phyloP scores from a whole-genome alignment of 306 rosid genomes.

The Vicia faba region DNA sequence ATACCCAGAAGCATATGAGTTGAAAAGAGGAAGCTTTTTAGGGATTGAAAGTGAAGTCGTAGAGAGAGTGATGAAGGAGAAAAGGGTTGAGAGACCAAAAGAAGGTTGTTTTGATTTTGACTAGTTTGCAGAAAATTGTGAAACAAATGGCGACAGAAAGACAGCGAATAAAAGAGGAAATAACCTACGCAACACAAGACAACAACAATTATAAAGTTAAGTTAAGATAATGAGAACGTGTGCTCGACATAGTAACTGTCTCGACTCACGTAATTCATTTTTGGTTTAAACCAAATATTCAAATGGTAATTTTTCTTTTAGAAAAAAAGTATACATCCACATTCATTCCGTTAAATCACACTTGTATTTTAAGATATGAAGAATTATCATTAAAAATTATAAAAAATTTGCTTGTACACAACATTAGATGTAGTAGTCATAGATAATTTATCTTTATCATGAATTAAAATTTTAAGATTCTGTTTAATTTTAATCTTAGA shows the following conservation, averaged over 20 bases:
- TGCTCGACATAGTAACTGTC: neutral
- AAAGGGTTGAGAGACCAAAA: neutral
- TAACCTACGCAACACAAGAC: neutral
- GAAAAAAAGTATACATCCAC: too few species aligned
- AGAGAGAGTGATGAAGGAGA: neutral
- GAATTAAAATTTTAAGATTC: too few species aligned
- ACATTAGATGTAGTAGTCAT: too few species aligned
- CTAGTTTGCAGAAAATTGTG: slow-evolving; percentile 24
- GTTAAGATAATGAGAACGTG: slow-evolving; percentile 3
- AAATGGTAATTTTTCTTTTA: too few species aligned
- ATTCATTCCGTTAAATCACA: too few species aligned
- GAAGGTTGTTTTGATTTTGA: slow-evolving; percentile 10
- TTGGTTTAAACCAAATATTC: too few species aligned
- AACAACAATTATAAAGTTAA: too few species aligned
- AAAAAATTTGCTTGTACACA: too few species aligned
- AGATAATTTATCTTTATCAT: too few species aligned
- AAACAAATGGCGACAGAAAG: neutral
- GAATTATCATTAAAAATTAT: too few species aligned
- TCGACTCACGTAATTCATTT: neutral
- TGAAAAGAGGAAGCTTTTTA: slow-evolving; percentile 13
- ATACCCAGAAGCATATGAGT: slow-evolving; percentile 34
- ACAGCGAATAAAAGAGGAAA: slow-evolving; percentile 17
- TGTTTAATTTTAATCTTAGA: too few species aligned
- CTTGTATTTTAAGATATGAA: too few species aligned
- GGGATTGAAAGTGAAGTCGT: slow-evolving; percentile 13